Base-by-base conservation (phyloP, 2,329 filamentous ascomycete genomes). In the Zelopaecilomyces penicillatus region DNA sequence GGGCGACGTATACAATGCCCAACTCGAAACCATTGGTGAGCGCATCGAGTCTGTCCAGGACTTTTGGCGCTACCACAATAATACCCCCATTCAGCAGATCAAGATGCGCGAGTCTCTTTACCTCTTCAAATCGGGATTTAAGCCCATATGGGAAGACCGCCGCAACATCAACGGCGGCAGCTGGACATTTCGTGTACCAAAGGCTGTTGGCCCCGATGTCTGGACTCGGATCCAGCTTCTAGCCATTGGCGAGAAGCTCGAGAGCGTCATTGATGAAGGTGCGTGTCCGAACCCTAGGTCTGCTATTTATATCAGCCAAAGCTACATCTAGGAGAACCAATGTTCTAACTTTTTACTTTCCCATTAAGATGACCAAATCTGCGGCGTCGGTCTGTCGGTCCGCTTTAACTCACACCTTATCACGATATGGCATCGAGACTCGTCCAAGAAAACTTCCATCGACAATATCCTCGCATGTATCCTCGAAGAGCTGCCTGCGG, bases 381-480 rank as follows among this genome's bases (percentile, higher is more conserved):
- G 90, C 62, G 91, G 91, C 41, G 82, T 96, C 39, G 87, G 86
- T 36, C 81, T 93, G 52, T 89, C 85, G 1, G 86, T 91, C 46
- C 83, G 90, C 57, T 94, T 93, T 75, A 95, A 90, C 68, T 85
- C 83, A 30, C 83, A 91, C 62, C 79, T 95, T 54, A 84, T 96
- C 61, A 85, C 86, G 55, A 79, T 97, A 58, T 97, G 91, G 91
- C 93, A 95, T 68, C 87, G 93, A 50, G 85, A 95, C 58, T 82
- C 83, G 26, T 82, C 80, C 48, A 89, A 93, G 65, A 75, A 87
- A 58, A 80, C 78, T 54, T 93, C 88, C 5, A 78, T 93, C 54
- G 81, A 91, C 60, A 78, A 73, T 51, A 75, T 96, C 48, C 74
- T 90, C 40, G 69, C 78, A 50, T 83, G 80, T 39, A 82, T 95